A percentile compares a stretch with the other conserved stretches of the same genome.
phyloP scores from a whole-genome alignment of 2,329 filamentous ascomycete genomes.

The Arthrobotrys iridis region DNA sequence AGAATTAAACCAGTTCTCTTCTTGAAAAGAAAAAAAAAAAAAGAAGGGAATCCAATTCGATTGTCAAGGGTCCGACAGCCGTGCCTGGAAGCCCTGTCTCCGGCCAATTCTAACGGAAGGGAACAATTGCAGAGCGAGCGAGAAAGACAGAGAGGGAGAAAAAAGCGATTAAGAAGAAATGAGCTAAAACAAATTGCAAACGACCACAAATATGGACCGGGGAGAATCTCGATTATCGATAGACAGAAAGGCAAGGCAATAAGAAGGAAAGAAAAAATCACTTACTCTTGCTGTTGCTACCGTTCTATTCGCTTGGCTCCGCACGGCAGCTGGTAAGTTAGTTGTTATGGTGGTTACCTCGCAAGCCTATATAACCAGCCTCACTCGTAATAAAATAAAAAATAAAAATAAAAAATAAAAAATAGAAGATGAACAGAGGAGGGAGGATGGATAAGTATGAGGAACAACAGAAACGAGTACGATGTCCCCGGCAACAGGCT shows the following conservation, averaged over 20 bases:
- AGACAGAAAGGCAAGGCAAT: background rate
- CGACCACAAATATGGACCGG: background rate
- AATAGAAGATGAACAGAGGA: too few relatives aligned
- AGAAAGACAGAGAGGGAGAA: background rate
- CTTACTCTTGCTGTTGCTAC: background rate
- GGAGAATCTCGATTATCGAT: background rate
- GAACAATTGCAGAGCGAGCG: background rate
- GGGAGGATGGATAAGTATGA: too few relatives aligned
- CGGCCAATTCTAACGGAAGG: slow-evolving; percentile 1
- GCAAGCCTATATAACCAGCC: too few relatives aligned
- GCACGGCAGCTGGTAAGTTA: too few relatives aligned
- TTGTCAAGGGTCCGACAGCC: background rate
- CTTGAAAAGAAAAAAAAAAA: background rate
- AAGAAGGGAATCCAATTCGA: background rate
- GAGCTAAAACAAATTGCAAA: background rate
- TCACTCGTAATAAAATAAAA: too few relatives aligned
- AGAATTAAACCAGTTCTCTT: background rate
- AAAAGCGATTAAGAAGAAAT: background rate
- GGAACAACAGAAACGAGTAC: background rate
- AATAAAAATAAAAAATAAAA: too few relatives aligned
- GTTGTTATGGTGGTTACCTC: too few relatives aligned
- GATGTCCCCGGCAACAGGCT: slow-evolving; percentile 19
- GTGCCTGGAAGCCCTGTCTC: background rate
- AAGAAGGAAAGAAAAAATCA: background rate
- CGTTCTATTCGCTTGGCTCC: too few relatives aligned